A percentile compares a stretch with the other conserved stretches of the same genome.
Evolutionary conservation across 2,329 filamentous ascomycete species (phyloP).

Genomic region (Orbilia brochopaga): DNA sequence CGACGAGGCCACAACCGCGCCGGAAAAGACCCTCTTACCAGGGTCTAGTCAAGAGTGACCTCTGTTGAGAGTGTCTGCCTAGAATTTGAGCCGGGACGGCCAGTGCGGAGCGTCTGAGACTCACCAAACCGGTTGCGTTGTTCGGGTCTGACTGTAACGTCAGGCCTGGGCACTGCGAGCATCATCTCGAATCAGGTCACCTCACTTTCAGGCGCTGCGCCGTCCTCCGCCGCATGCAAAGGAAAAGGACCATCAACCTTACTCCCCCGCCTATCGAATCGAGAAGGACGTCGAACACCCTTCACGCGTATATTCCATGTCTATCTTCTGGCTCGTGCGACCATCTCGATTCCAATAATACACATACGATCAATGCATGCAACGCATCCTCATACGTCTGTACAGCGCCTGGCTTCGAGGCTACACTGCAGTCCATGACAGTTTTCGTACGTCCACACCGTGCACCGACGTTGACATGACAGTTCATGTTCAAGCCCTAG

Average conservation of each 20-base stretch:
- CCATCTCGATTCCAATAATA: constrained; percentile 10
- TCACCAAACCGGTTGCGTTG: constrained; percentile 21
- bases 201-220: constrained; percentile 13
- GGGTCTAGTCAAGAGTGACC: too few species aligned
- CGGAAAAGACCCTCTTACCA: constrained; percentile 20
- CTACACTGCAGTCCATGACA: too few species aligned
- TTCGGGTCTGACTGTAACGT: constrained; percentile 26
- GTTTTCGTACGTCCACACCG: too few species aligned
- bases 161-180: constrained; percentile 20
- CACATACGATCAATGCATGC: not conserved
- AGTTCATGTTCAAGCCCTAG: constrained; percentile 11
- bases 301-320: too few species aligned
- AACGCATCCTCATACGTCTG: constrained; percentile 5
- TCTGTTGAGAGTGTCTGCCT: constrained; percentile 42
- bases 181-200: constrained; percentile 16
- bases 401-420: too few species aligned
- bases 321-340: not conserved
- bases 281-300: not conserved
- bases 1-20: constrained; percentile 9
- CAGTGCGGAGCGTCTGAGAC: constrained; percentile 41
- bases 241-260: constrained; percentile 5
- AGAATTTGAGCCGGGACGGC: constrained; percentile 49
- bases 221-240: constrained; percentile 8
- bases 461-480: too few species aligned
- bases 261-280: constrained; percentile 13